A percentile compares a stretch with the other conserved stretches of the same genome.
Conservation (phyloP, 768 basidiomycete species). For the Xerocomellus amylosporus region DNA sequence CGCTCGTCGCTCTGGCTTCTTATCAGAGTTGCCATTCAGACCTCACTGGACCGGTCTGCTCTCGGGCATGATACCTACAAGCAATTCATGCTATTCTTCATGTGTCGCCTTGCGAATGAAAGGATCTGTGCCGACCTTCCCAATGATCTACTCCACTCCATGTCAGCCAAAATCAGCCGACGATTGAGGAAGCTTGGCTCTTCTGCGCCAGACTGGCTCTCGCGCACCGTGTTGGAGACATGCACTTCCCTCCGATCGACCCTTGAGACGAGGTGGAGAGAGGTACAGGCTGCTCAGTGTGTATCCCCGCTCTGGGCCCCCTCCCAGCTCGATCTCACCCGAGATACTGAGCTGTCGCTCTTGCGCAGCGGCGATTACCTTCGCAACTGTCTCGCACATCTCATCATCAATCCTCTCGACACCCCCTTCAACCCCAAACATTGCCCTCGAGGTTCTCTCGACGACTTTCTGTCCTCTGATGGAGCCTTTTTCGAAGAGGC, state of each 20-base stretch:
- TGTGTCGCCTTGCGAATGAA: constrained; percentile 15
- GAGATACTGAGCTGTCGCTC: constrained; percentile 37
- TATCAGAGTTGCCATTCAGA: constrained; percentile 46
- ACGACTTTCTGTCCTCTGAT: not conserved
- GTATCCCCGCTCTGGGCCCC: constrained; percentile 32
- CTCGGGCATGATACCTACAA: constrained; percentile 28
- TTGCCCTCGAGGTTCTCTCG: constrained; percentile 4
- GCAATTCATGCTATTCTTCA: constrained; percentile 33
- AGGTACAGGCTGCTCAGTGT: constrained; percentile 28
- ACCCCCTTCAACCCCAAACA: constrained; percentile 1
- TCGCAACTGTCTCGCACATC: constrained; percentile 8
- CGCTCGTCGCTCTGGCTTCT: constrained; percentile 51
- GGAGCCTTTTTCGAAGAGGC: constrained; percentile 9
- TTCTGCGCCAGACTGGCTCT: constrained; percentile 17
- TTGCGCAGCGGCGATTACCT: constrained; percentile 30
- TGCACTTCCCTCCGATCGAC: constrained; percentile 14
- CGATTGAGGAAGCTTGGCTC: constrained; percentile 38
- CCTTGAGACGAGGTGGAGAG: constrained; percentile 37
- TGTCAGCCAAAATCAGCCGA: constrained; percentile 37
- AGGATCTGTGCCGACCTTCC: not conserved
- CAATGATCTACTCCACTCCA: constrained; percentile 37
- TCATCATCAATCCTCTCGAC: not conserved
- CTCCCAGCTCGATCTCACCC: constrained; percentile 22
- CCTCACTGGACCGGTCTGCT: constrained; percentile 24
- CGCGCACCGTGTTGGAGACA: not conserved